Base-by-base conservation (phyloP, 208 protist genomes). In the Crithidia thermophila region DNA sequence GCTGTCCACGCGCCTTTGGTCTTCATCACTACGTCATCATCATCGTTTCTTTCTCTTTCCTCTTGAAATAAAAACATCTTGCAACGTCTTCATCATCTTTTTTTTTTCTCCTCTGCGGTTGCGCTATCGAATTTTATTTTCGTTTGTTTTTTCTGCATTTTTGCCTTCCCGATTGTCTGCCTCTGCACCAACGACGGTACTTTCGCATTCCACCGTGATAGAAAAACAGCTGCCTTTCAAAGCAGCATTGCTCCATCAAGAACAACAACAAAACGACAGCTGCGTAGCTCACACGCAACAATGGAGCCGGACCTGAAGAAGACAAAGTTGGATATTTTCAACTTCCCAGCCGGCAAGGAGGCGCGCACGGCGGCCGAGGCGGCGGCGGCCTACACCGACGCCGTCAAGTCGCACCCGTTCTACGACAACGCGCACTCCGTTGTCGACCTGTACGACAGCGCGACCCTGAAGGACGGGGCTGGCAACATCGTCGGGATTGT, bases 361-460 rank as follows among this genome's bases (percentile, higher is more conserved):
- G 51, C 18, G 10, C 63, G 46, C 25, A 74, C 61, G 16, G 36
- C 45, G 25, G 79, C 86, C 42, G 82, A 88, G 60, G 50, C 75
- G 16, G 74, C 82, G 40, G 81, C 76, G 31, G 72, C 79, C 13
- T 93, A 84, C 47, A 37, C 68, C 4, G 87, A 91, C 9, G 80
- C 87, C 6, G 64, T 96, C 18, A 87, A 83, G 59, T 79, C 79
- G 21, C 92, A 97, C 72, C 92, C 92, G 11, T 97, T 94, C 58
- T 77, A 83, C 37, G 85, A 97, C 75, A 92, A 89, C 49, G 77
- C 66, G 3, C 78, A 95, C 66, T 87, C 84, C 23, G 42, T 75
- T 6, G 69, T 82, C 37, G 89, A 94, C 58, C 68, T 95, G 27
- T 83, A 90, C 68, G 65, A 78, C 28, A 77, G 80, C 56, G 75